Conservation (phyloP, 495 filamentous ascomycete species). For the Talaromyces nanjingensis region DNA sequence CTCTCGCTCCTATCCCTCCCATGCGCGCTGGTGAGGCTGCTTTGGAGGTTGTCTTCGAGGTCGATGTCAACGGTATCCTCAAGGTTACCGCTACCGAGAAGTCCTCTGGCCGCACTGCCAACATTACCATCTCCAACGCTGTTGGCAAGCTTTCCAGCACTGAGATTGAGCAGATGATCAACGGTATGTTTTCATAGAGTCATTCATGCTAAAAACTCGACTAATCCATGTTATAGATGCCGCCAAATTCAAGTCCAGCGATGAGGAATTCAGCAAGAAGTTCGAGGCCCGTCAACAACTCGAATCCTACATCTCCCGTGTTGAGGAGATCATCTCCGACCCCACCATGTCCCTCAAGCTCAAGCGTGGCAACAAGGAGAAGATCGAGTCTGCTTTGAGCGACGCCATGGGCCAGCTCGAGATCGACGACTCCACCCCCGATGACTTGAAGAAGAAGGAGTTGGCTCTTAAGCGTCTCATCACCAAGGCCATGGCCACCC, state of each 20-base stretch:
- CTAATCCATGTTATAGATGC: constrained; percentile 53
- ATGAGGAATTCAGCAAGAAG: constrained; percentile 98
- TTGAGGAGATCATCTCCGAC: constrained; percentile 97
- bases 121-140: constrained; percentile 99
- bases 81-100: constrained; percentile 99
- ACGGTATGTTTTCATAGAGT: constrained; percentile 46
- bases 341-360: constrained; percentile 92
- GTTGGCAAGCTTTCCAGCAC: constrained; percentile 93
- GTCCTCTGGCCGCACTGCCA: constrained; percentile 93
- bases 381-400: constrained; percentile 89
- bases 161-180: constrained; percentile 98
- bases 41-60: constrained; percentile 97
- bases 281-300: constrained; percentile 98
- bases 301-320: constrained; percentile 97
- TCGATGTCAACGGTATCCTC: constrained; percentile 99
- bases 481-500: constrained; percentile 92
- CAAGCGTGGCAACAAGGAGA: constrained; percentile 98
- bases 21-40: constrained; percentile 98
- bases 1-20: constrained; percentile 88
- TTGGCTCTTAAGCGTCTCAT: constrained; percentile 94
- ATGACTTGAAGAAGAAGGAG: constrained; percentile 99
- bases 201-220: background rate
- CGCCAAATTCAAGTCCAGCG: constrained; percentile 96
- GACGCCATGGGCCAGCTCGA: constrained; percentile 84
- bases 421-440: constrained; percentile 78